phyloP scores from a whole-genome alignment of 2,329 filamentous ascomycete genomes.

The Epichloe glyceriae region DNA sequence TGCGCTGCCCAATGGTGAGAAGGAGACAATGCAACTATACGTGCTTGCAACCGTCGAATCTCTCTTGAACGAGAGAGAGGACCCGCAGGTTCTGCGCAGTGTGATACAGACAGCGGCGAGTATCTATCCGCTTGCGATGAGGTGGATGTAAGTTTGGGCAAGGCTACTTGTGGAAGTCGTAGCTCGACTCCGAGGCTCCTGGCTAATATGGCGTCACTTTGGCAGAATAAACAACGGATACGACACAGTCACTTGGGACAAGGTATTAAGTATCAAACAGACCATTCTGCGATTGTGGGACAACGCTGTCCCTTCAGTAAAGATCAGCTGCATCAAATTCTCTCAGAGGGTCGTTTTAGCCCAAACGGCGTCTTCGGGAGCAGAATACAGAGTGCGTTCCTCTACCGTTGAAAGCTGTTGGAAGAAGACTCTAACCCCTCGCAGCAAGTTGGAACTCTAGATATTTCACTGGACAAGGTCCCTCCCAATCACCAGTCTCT shows the following conservation, averaged over 20 bases:
- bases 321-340: constrained; percentile 95
- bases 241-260: constrained; percentile 73
- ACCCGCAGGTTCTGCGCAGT: constrained; percentile 69
- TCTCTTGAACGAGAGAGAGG: constrained; percentile 59
- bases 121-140: constrained; percentile 82
- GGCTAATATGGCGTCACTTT: constrained; percentile 2
- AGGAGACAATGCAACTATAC: constrained; percentile 64
- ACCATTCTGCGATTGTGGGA: constrained; percentile 87
- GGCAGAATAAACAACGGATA: constrained; percentile 73
- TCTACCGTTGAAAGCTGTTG: neutral
- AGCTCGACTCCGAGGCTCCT: neutral
- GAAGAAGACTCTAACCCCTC: constrained; percentile 1
- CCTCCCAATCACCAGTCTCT: constrained; percentile 72
- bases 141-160: constrained; percentile 73
- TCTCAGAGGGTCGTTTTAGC: constrained; percentile 84
- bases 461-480: constrained; percentile 78
- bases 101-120: constrained; percentile 81
- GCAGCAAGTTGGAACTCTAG: constrained; percentile 38
- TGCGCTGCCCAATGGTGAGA: constrained; percentile 61
- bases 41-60: constrained; percentile 66
- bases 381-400: constrained; percentile 65
- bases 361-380: constrained; percentile 71
- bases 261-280: constrained; percentile 78
- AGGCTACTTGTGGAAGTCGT: constrained; percentile 18
- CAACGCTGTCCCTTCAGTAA: constrained; percentile 57